Evolutionary conservation across 192 early-diverging fungal species (phyloP), one percentile per base, ranked within the genome.

Genomic region (Coemansia sp.): DNA sequence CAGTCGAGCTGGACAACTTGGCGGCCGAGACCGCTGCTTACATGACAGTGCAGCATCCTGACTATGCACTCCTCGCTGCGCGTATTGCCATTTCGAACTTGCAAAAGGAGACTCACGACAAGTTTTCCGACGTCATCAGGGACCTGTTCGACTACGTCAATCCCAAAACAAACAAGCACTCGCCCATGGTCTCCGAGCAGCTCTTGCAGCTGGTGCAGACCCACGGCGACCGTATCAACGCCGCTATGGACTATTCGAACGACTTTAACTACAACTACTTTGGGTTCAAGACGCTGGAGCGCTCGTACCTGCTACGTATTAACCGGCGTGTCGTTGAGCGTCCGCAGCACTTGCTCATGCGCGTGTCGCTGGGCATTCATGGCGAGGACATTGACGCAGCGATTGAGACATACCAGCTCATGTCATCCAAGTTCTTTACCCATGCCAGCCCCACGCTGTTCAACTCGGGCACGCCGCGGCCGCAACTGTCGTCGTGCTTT

Each of bases 221-320:
- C 29, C 72, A 99, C 75, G 86, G 86, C 4, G 95, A 94, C 23
- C 76, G 82, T 45, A 85, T 99, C 62, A 90, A 99, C 85, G 90
- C 93, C n/a, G 92, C 95, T 47, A 89, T 99, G 59, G 95, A 94
- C 69, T 99, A 97, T 73, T 92, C 97, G 71, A 91, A 94, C 65
- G 97, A 99, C 71, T 97, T 94, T 75, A 91, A 88, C 68, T 99
- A 97, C 86, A 95, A 95, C 83, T 99, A 88, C 85, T 99, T 99
- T 89, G 97, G 97, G 8, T 97, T 97, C 90, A 99, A 99, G 85
- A 99, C 95, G 10, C 87, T 99, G 7, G 97, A 99, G 83, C 89
- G 97, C 22, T 92, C 90, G 39, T 99, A 99, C 69, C 86, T 99
- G 22, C 83, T 99, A 61, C 85, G 87, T 57, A 90, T 97, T 77